Evolutionary conservation across 306 rosid genomes (phyloP).

Genomic region (Prunus mume): DNA sequence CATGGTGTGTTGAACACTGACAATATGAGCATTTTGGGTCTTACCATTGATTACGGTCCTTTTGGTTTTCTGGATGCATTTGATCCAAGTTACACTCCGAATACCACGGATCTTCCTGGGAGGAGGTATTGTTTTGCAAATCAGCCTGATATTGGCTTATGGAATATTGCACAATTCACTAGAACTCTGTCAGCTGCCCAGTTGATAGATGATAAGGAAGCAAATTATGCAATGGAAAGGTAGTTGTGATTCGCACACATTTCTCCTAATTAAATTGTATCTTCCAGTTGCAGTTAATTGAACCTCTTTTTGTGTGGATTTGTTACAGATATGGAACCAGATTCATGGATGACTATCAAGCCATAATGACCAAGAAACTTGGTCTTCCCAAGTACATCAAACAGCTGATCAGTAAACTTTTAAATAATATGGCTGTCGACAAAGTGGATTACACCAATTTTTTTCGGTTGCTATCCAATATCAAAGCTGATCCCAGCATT

Average conservation of each 20-base stretch:
- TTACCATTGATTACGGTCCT: constrained; percentile 94
- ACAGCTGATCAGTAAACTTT: constrained; percentile 84
- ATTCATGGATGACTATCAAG: constrained; percentile 97
- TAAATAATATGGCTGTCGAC: constrained; percentile 91
- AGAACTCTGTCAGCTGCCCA: constrained; percentile 65
- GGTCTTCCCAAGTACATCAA: constrained; percentile 92
- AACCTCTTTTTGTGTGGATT: constrained; percentile 22
- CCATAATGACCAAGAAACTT: constrained; percentile 89
- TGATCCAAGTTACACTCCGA: constrained; percentile 95
- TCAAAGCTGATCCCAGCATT: constrained; percentile 75
- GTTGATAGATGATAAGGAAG: constrained; percentile 85
- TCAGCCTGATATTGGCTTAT: constrained; percentile 95
- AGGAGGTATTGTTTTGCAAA: constrained; percentile 98
- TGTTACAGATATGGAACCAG: constrained; percentile 74
- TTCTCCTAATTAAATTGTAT: neutral
- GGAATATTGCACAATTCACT: constrained; percentile 87
- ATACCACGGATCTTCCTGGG: constrained; percentile 97
- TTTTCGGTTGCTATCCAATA: constrained; percentile 75
- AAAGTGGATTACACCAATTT: constrained; percentile 97
- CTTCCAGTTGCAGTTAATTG: constrained; percentile 10
- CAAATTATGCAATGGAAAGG: constrained; percentile 97
- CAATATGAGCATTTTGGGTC: constrained; percentile 98
- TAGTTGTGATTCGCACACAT: constrained; percentile 29
- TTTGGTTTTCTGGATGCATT: constrained; percentile 99
- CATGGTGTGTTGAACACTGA: constrained; percentile 99